These are phyloP conservation scores for Chalciporus sp. DNA, from an alignment of 1,284 basidiomycete genomes.

Conservation along the genomic window DNA sequence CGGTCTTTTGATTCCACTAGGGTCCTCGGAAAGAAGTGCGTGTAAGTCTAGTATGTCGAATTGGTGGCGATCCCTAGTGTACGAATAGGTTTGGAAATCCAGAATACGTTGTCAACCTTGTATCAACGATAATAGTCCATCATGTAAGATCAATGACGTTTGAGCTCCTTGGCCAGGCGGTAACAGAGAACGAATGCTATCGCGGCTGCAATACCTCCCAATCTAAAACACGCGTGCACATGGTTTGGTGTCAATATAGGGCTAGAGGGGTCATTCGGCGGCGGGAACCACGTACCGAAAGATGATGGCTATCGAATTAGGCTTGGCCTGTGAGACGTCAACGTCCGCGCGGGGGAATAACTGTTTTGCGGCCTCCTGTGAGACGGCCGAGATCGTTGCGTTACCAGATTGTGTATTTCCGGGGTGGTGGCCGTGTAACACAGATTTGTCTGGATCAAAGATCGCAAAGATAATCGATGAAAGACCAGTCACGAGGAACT, in stretches of 20 bases:
- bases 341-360: constrained; percentile 12
- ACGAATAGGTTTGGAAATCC: neutral
- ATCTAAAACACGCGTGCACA: constrained; percentile 38
- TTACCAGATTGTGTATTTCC: constrained; percentile 31
- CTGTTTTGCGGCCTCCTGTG: constrained; percentile 9
- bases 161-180: constrained; percentile 62
- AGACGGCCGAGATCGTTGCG: constrained; percentile 26
- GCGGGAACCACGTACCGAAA: constrained; percentile 56
- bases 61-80: neutral
- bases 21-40: neutral
- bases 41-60: neutral
- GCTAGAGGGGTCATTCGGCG: neutral
- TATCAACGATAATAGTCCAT: neutral
- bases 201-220: constrained; percentile 73
- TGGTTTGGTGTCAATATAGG: neutral
- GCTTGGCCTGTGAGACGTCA: constrained; percentile 30
- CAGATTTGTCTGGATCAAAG: constrained; percentile 59
- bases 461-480: constrained; percentile 69
- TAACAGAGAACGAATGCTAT: constrained; percentile 73
- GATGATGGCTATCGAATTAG: constrained; percentile 76
- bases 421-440: constrained; percentile 41
- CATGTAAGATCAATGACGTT: constrained; percentile 42
- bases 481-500: constrained; percentile 70
- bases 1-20: constrained; percentile 60
- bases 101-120: neutral